phyloP scores from a whole-genome alignment of 2,329 filamentous ascomycete species.

The Diaporthe australafricana region DNA sequence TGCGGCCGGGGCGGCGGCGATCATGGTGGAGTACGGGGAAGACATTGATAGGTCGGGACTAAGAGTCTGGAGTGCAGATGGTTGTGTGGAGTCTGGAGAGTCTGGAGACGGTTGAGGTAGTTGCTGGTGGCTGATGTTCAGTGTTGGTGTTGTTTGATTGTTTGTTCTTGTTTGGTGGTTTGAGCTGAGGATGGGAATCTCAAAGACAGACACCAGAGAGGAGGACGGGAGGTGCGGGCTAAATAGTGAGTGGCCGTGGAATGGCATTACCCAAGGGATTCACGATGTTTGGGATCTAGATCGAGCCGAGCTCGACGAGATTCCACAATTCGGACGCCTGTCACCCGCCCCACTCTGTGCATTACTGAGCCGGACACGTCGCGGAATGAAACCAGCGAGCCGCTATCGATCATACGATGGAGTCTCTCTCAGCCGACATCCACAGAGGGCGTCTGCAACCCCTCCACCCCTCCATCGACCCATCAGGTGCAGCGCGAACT shows the following conservation, averaged over 20 bases:
- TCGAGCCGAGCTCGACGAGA: conserved; percentile 23
- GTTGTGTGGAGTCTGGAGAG: conserved; percentile 17
- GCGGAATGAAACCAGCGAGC: conserved; percentile 29
- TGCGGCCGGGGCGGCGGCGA: conserved; percentile 14
- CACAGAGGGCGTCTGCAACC: conserved; percentile 22
- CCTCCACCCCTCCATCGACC: neutral
- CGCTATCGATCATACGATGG: conserved; percentile 27
- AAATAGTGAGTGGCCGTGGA: conserved; percentile 15
- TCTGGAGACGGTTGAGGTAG: neutral
- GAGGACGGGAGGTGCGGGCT: conserved; percentile 13
- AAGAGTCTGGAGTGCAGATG: conserved; percentile 25
- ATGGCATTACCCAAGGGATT: conserved; percentile 14
- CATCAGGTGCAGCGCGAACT: conserved; percentile 10
- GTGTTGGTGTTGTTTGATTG: neutral
- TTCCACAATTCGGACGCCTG: conserved; percentile 27
- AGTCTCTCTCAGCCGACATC: conserved; percentile 20
- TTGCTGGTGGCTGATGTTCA: neutral
- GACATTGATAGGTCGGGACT: conserved; percentile 3
- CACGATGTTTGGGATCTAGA: conserved; percentile 29
- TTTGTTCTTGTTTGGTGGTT: neutral
- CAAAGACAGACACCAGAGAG: neutral
- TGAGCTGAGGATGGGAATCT: neutral
- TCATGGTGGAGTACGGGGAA: conserved; percentile 25
- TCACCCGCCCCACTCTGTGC: conserved; percentile 18
- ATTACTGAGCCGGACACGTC: conserved; percentile 27